Evolutionary conservation across 345 rosid genomes (phyloP), one percentile per base, ranked within the genome.

Genomic region (Brassica incana): DNA sequence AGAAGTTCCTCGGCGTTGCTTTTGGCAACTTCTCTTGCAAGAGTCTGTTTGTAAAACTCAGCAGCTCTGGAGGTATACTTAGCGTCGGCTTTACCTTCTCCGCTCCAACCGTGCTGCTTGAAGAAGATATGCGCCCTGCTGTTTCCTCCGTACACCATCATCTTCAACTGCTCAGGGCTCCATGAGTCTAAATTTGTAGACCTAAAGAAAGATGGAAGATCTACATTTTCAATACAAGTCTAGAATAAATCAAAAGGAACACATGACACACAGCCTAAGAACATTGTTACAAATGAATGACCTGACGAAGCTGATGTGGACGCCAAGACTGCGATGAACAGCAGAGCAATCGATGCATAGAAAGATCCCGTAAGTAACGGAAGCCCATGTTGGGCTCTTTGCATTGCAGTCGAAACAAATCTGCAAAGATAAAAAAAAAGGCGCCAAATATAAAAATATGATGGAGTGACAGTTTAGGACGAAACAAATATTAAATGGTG

Each of bases 1-100:
- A 67, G 77, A 6, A 67, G 77, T 54, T 81, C 98, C 77, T 87
- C 97, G 2, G 89, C 87, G 78, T 80, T 88, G 67, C 89, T 85
- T 89, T 93, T 95, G 60, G 97, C 81, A 80, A 93, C 97, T 85
- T 95, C 98, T 83, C 92, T 95, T 2, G 96, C 72, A 60, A 95
- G 96, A 52, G 80, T 73, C 84, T 92, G 98, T 88, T 86, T 88
- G 69, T 93, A 95, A 65, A 90, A 84, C 29, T 91, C 98, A 52
- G 99, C 97, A 80, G 98, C 93, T 84, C 97, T 88, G 2, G 99
- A 95, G n/a, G 95, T 95, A 83, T 91, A 95, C 87, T 95, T 91
- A n/a, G 97, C 91, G 77, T 95, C 99, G 78, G 89, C 88, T 85
- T 91, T 88, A 10, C 93, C 97, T 35, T 91, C 99, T 64, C 87